These are phyloP conservation scores for Botrytis fragariae DNA, from an alignment of 2,329 filamentous ascomycete genomes.

Conservation along the genomic window DNA sequence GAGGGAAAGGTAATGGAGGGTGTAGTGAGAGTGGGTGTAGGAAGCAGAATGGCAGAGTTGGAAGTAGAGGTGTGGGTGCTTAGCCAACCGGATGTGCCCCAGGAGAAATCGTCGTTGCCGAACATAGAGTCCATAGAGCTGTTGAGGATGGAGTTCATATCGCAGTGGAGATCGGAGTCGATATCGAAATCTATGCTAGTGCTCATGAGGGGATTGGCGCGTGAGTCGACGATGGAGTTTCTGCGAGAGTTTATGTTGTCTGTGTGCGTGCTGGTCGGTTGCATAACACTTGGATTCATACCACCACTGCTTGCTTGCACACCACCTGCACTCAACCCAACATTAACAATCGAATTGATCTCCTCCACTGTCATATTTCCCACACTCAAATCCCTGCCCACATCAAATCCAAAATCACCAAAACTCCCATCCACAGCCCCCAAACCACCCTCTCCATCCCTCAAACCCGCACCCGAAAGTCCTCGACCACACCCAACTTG, in stretches of 20 bases:
- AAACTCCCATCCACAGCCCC: background rate
- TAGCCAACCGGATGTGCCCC: background rate
- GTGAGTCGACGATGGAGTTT: background rate
- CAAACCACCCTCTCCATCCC: background rate
- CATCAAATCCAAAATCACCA: background rate
- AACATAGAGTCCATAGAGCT: background rate
- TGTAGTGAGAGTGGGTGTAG: background rate
- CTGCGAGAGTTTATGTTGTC: background rate
- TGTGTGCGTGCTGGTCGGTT: background rate
- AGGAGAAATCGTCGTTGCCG: background rate
- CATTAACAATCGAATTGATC: background rate
- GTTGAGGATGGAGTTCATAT: background rate
- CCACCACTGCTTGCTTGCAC: background rate
- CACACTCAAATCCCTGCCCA: background rate
- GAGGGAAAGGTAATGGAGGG: rapidly evolving
- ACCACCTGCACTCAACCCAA: background rate
- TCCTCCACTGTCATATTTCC: background rate
- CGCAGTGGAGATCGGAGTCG: background rate
- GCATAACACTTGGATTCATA: background rate
- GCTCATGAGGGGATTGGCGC: rapidly evolving
- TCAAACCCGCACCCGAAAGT: background rate
- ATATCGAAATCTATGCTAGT: background rate
- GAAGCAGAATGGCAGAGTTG: background rate
- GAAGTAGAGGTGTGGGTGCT: background rate
- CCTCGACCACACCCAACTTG: background rate